These are phyloP conservation scores for Epichloe sibirici DNA, from an alignment of 2,329 filamentous ascomycete species.

Conservation along the genomic window DNA sequence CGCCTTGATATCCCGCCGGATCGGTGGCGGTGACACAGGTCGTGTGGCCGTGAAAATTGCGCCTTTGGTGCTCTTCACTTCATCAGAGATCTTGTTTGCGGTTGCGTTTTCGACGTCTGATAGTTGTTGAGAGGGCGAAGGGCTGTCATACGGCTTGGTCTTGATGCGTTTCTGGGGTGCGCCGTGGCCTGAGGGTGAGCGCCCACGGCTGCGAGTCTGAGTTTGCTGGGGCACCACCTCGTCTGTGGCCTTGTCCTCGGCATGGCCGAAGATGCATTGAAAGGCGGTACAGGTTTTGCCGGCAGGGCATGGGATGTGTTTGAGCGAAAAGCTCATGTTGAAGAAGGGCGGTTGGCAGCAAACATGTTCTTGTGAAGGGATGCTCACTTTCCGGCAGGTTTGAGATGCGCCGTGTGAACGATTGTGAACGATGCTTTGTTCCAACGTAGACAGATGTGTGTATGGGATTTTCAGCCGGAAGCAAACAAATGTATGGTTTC, in stretches of 20 bases:
- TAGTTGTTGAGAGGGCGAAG: neutral
- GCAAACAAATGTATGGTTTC: neutral
- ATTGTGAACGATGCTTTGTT: neutral
- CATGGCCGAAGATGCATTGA: conserved; percentile 38
- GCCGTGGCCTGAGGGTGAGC: conserved; percentile 13
- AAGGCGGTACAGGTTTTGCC: conserved; percentile 36
- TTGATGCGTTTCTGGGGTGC: conserved; percentile 20
- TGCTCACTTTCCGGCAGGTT: neutral
- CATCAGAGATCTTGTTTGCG: neutral
- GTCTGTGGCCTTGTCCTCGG: conserved; percentile 16
- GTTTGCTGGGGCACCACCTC: conserved; percentile 5
- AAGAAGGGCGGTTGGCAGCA: neutral
- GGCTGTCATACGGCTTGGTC: conserved; percentile 9
- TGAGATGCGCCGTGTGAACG: neutral
- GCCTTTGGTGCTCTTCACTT: neutral
- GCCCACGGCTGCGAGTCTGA: neutral
- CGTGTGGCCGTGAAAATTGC: conserved; percentile 13
- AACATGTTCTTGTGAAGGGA: neutral
- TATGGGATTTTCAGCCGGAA: neutral
- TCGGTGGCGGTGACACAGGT: conserved; percentile 22
- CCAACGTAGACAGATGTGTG: neutral
- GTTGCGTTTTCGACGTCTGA: too few species aligned
- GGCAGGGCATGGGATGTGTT: conserved; percentile 38
- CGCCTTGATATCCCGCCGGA: conserved; percentile 10
- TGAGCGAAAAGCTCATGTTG: conserved; percentile 30